Evolutionary conservation across 108 stramenopile species (phyloP), one percentile per base, ranked within the genome.

Genomic region (Nitzschia putrida): DNA sequence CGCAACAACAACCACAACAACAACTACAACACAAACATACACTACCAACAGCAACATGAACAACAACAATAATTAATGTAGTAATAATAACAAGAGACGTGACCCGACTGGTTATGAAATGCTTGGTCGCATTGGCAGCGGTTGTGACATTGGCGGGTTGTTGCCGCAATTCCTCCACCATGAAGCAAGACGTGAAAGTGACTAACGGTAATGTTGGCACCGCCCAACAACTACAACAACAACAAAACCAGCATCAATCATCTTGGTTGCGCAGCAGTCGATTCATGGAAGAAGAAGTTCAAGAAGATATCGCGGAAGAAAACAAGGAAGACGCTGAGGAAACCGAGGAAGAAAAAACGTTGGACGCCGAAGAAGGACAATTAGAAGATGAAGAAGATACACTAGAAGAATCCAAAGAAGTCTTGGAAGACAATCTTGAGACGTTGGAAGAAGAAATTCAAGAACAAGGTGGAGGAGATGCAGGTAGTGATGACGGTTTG

Each of bases 331-430:
- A 59, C 3, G 13, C n/a, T 29, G 0, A 34, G 23, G 65, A 66
- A 18, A 41, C 23, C 24, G 39, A 53, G 42, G 5, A 42, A 42
- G 63, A 61, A 13, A 55, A 73, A 25, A 37, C 57, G 14, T 44
- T 47, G 47, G 53, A 63, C 0, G 25, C 51, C 24, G 38, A 53
- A 26, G 60, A 63, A 61, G 57, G 58, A 22, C 39, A 71, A 71
- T n/a, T 39, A 0, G 23, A 51, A 51, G 47, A 57, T 58, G 22
- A 41, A 50, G 38, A 61, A 61, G 45, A 50, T n/a, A 37, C 29
- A 51, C 47, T 41, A 8, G 64, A 49, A 49, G 47, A 39, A 67
- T 12, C 18, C 20, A 34, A 39, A 54, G 26, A 54, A 54, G 39
- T 37, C 14, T 53, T 20, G 13, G 37, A 13, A n/a, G 29, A 67